phyloP scores from a whole-genome alignment of 2,329 filamentous ascomycete genomes.

The Fusarium stilboides region DNA sequence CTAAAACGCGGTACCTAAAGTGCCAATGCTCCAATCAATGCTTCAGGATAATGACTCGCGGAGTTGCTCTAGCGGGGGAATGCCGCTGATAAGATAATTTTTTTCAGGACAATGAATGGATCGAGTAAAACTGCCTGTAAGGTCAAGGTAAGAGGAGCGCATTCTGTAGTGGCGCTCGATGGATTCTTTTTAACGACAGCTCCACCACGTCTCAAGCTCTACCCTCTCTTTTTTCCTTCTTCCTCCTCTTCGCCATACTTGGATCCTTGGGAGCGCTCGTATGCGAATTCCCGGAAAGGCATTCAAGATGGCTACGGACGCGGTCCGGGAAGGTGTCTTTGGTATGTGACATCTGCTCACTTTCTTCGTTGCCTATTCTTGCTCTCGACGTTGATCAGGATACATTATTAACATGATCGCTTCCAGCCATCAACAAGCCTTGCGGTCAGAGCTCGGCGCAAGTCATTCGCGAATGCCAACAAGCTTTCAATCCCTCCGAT shows the following conservation, averaged over 20 bases:
- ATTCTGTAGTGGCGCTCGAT: conserved; percentile 25
- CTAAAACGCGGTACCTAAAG: conserved; percentile 35
- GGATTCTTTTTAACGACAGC: conserved; percentile 31
- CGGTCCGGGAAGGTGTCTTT: conserved; percentile 71
- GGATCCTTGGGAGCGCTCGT: conserved; percentile 39
- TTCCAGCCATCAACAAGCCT: conserved; percentile 93
- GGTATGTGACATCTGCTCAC: conserved; percentile 59
- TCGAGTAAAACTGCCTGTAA: conserved; percentile 1
- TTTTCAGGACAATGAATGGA: conserved; percentile 9
- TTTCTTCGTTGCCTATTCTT: conserved; percentile 3
- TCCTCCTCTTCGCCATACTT: conserved; percentile 20
- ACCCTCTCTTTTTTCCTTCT: conserved; percentile 24
- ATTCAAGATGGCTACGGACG: conserved; percentile 68
- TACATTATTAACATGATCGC: conserved; percentile 25
- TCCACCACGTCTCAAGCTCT: conserved; percentile 30
- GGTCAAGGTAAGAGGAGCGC: conserved; percentile 8
- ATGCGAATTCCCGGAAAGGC: conserved; percentile 54
- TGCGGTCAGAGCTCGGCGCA: conserved; percentile 89
- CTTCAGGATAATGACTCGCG: conserved; percentile 19
- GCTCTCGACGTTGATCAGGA: conserved; percentile 1
- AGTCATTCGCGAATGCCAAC: conserved; percentile 89
- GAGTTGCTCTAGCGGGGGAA: conserved; percentile 30
- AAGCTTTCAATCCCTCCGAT: conserved; percentile 83
- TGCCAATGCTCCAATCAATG: conserved; percentile 32
- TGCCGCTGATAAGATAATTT: conserved; percentile 37